These are phyloP conservation scores for Aspergillus nanangensis DNA, from an alignment of 495 filamentous ascomycete genomes.

Conservation along the genomic window DNA sequence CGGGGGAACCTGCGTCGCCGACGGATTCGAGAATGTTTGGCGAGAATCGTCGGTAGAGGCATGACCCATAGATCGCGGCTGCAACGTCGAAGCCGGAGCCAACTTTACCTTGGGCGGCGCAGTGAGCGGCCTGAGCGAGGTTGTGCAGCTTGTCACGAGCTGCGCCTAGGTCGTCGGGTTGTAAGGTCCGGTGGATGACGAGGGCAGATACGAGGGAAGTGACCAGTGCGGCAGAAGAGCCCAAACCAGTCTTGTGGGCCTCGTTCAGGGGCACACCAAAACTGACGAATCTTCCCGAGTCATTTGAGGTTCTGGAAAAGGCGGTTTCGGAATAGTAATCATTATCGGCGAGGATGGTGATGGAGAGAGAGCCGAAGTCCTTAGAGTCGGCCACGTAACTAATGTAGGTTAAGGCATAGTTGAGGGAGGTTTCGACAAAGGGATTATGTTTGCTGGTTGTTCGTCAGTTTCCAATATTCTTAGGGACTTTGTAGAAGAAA, in stretches of 20 bases:
- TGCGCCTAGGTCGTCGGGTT: constrained; percentile 51
- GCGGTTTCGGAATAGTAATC: constrained; percentile 88
- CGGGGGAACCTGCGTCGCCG: constrained; percentile 55
- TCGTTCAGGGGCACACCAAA: constrained; percentile 70
- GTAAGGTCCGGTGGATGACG: constrained; percentile 72
- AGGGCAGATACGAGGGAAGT: constrained; percentile 84
- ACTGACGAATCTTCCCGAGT: constrained; percentile 54
- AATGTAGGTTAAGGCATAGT: constrained; percentile 82
- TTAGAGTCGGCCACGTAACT: constrained; percentile 49
- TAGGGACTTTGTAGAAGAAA: background rate
- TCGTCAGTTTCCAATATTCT: background rate
- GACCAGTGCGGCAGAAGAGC: constrained; percentile 91
- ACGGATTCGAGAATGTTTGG: constrained; percentile 64
- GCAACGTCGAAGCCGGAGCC: constrained; percentile 98
- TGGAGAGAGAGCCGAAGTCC: constrained; percentile 59
- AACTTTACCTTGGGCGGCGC: constrained; percentile 93
- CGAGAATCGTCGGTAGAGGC: constrained; percentile 86
- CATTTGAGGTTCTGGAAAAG: constrained; percentile 27
- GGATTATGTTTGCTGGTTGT: constrained; percentile 54
- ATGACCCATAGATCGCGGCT: constrained; percentile 84
- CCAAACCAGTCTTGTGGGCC: constrained; percentile 94
- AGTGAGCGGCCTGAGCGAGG: constrained; percentile 88
- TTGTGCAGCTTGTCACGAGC: constrained; percentile 68
- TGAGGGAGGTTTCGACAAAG: constrained; percentile 87
- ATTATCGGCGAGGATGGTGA: constrained; percentile 90